Evolutionary conservation across 2,329 filamentous ascomycete genomes (phyloP), one percentile per base, ranked within the genome.

Genomic region (Akanthomyces uredinophilus): DNA sequence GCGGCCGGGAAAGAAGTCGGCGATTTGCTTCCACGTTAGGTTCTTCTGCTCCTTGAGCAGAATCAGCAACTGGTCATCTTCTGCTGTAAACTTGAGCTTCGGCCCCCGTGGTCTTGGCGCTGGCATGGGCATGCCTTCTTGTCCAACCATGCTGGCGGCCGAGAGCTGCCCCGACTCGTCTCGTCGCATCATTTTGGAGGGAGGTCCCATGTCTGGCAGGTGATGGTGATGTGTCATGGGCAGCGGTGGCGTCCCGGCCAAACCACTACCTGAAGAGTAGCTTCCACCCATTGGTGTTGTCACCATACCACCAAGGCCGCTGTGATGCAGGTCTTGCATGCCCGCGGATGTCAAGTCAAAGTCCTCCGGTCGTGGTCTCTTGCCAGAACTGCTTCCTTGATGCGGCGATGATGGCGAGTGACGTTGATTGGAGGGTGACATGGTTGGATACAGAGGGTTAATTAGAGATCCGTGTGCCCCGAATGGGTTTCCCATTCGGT

Each of bases 11-110:
- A 97, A 97, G 77, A 96, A 96, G 71, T 96, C 93, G 62, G 92
- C 91, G 70, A 97, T 97, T 79, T 97, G 93, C 77, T 96, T 96
- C 93, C 93, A 97, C 5, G 93, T 96, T 72, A 97, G 80, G 71
- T 91, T 93, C 75, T 95, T 96, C 71, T 95, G 93, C 76, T 97
- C 93, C 75, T 97, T 97, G 65, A 97, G 79, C 71, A 96, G 91
- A 62, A 96, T 88, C 60, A 97, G 81, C 53, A 96, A 79, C 67
- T 90, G 87, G 74, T 97, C 93, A 72, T 97, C 93, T 74, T 96
- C 92, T 11, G 91, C 87, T 1, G 92, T 96, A 72, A 97, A 97
- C 75, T 96, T 96, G 68, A 96, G 81, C 77, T 96, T 97, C 7
- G 92, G 92, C 3, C 91, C 92, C 64, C 90, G 86, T 11, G 93